A percentile compares a stretch with the other conserved stretches of the same genome.
These are phyloP conservation scores for Leccinum subgranulosum DNA, from an alignment of 768 basidiomycete species.

Conservation along the genomic window DNA sequence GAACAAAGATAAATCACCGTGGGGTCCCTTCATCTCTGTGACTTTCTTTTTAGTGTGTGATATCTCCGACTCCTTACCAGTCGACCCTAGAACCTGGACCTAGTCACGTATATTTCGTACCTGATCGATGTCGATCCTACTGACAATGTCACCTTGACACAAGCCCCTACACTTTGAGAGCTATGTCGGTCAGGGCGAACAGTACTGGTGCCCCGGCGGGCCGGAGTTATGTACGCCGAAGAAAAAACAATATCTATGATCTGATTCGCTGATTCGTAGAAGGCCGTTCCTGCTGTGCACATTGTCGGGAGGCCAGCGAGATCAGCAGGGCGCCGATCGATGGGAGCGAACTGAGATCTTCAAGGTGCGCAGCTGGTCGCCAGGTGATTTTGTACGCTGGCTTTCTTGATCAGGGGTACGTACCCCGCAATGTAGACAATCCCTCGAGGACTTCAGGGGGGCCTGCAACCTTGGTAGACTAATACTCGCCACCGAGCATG, in stretches of 20 bases:
- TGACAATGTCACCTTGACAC: background rate
- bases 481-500: too few relatives aligned
- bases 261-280: too few relatives aligned
- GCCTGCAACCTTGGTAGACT: too few relatives aligned
- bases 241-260: background rate
- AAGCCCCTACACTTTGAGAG: background rate
- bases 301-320: too few relatives aligned
- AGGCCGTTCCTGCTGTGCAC: too few relatives aligned
- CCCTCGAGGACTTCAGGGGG: too few relatives aligned
- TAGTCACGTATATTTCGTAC: background rate
- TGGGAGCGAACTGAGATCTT: too few relatives aligned
- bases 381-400: too few relatives aligned
- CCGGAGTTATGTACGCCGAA: background rate
- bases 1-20: background rate
- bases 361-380: too few relatives aligned
- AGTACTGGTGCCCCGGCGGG: background rate
- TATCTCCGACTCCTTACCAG: background rate
- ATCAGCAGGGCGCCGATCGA: too few relatives aligned
- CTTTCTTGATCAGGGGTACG: too few relatives aligned
- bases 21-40: background rate
- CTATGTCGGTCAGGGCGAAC: background rate
- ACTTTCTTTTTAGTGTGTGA: background rate
- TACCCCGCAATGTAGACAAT: too few relatives aligned
- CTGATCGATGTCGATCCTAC: background rate
- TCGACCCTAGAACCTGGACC: background rate